Base-by-base conservation (phyloP, 108 stramenopile genomes). In the Discostella pseudostelligera region DNA sequence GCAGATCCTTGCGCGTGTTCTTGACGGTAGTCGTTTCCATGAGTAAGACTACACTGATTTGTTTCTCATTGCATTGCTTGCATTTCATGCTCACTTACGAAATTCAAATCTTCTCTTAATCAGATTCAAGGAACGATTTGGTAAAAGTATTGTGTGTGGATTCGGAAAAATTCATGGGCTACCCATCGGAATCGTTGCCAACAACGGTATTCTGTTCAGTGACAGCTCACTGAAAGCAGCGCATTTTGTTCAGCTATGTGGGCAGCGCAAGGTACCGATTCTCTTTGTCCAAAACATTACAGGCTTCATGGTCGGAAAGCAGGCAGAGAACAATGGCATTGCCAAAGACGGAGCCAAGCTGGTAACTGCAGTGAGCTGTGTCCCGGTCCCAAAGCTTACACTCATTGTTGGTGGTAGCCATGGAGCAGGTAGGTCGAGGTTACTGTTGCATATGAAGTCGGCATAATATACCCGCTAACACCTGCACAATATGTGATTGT, bases 231-330 rank as follows among this genome's bases (percentile, higher is more conserved):
- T 95, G 54, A 99, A 99, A 82, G 97, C 90, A 7, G 85, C 96
- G 19, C 96, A 99, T 78, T 99, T 99, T 69, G 87, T 99, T 13
- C 96, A 99, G 67, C 81, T 99, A 26, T 99, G 98, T 84, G 89
- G 90, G 59, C 98, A 99, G 84, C 83, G 98, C 53, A 87, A 89
- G 25, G 85, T 95, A 37, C 98, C 98, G 4, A 85, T 99, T 58
- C 61, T 99, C 24, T 99, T 99, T 69, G 68, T 99, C 9, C 98
- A 99, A 69, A 96, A 99, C 69, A 98, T 99, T 63, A 97, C 97
- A 7, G 98, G 98, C 8, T 99, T 99, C 62, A 98, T 98, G 96
- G 96, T 99, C 22, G 98, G 98, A 40, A 87, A 82, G 67, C 87
- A 92, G 42, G 94, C 95, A 59, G 98, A 99, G 74, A 81, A 93